Evolutionary conservation across 495 filamentous ascomycete genomes (phyloP).

Genomic region (Jackrogersella multiformis): DNA sequence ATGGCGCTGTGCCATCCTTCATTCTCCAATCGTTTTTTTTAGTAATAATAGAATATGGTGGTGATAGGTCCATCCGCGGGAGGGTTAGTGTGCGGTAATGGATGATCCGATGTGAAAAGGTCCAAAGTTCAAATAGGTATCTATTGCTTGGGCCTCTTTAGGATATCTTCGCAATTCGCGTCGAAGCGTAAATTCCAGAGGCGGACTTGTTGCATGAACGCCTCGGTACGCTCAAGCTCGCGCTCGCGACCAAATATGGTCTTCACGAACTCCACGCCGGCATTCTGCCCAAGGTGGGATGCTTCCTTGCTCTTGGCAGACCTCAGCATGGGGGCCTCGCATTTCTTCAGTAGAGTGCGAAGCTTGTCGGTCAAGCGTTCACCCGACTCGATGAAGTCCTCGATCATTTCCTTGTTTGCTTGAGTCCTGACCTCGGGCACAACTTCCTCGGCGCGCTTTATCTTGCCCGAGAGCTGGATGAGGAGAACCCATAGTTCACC

Average conservation of each 20-base stretch:
- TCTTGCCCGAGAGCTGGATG: constrained; percentile 95
- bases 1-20: constrained; percentile 43
- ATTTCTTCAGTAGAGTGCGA: constrained; percentile 85
- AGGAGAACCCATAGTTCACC: constrained; percentile 95
- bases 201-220: constrained; percentile 90
- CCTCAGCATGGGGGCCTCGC: constrained; percentile 87
- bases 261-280: constrained; percentile 95
- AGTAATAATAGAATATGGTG: constrained; percentile 6
- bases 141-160: constrained; percentile 67
- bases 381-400: constrained; percentile 92
- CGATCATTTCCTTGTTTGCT: constrained; percentile 81
- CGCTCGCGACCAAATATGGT: constrained; percentile 95
- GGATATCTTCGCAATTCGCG: constrained; percentile 93
- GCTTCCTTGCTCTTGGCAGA: constrained; percentile 67
- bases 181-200: constrained; percentile 96
- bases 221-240: constrained; percentile 91
- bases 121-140: constrained; percentile 15
- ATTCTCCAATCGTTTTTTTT: constrained; percentile 26
- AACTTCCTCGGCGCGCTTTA: constrained; percentile 89
- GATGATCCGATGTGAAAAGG: constrained; percentile 6
- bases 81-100: constrained; percentile 3
- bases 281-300: constrained; percentile 87
- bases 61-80: constrained; percentile 33
- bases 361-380: constrained; percentile 88
- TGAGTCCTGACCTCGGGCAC: constrained; percentile 73